Evolutionary conservation across 31 red algal species (phyloP), one percentile per base, ranked within the genome.

Genomic region (Endocladia muricata): DNA sequence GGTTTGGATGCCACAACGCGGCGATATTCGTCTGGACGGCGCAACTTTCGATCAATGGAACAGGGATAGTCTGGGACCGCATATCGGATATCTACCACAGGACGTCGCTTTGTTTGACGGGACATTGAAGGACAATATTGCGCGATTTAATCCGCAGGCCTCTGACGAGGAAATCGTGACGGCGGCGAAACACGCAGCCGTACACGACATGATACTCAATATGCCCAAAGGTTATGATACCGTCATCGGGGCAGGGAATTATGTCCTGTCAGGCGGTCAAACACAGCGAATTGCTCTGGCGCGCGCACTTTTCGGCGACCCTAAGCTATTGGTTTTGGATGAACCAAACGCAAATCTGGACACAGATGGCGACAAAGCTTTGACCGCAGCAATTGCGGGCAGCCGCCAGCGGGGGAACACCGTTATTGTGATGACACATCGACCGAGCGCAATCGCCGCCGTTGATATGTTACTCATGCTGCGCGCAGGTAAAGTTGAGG

Each of bases 291-390:
- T 71, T 52, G 39, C 35, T 52, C 30, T 71, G 13, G 67, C 67
- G 35, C 13, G 67, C 9, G 67, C 67, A 7, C 28, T 71, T 71
- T 41, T 11, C 38, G 30, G 35, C 13, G 38, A 52, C 13, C 67
- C 67, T 22, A 15, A 9, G 19, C 26, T 71, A 37, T 9, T 71
- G 34, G 67, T 71, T 41, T 29, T 71, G 67, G 67, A 71, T 71
- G 67, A 71, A 52, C 67, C 67, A 22, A 71, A 63, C 23, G 17
- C 59, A 30, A 63, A 26, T 25, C 59, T 63, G 13, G 59, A 63
- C 28, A 30, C 13, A 9, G 26, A 9, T 26, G 59, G 59, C n/a
- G 59, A 63, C 8, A 30, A 63, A 63, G 59, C 59, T 9, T 26
- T 63, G 59, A 30, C 23, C 8, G 26, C 17, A 9, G 23, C 59